Evolutionary conservation across 148 eudicot genomes (phyloP).

Genomic region (Vaccinium corymbosum): DNA sequence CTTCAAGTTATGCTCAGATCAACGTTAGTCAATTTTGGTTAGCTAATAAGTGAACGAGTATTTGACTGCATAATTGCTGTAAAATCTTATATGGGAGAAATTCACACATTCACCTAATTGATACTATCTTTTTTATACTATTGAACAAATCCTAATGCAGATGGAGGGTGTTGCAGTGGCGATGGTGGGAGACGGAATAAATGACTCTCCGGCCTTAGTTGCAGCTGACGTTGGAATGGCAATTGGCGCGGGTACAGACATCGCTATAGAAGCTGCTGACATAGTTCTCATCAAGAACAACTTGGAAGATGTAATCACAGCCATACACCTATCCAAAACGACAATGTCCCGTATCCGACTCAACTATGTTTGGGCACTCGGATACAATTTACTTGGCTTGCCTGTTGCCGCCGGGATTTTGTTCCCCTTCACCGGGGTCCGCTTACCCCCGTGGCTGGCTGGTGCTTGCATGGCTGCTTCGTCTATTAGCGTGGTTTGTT

Average conservation of each 20-base stretch:
- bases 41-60: background rate
- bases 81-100: background rate
- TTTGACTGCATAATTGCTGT: background rate
- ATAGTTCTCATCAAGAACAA: conserved; percentile 83
- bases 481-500: conserved; percentile 88
- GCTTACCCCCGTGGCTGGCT: conserved; percentile 96
- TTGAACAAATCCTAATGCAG: conserved; percentile 34
- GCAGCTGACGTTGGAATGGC: conserved; percentile 99
- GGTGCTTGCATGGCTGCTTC: conserved; percentile 99
- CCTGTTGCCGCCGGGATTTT: conserved; percentile 86
- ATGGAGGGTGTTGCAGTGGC: conserved; percentile 70
- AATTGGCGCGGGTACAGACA: conserved; percentile 94
- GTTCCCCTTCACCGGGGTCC: conserved; percentile 81
- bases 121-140: background rate
- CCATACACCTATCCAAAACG: conserved; percentile 81
- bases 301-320: conserved; percentile 89
- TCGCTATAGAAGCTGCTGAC: conserved; percentile 97
- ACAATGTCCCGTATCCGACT: conserved; percentile 76
- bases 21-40: background rate
- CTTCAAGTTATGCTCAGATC: background rate
- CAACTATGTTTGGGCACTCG: conserved; percentile 95
- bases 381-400: conserved; percentile 87
- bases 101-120: background rate
- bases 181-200: conserved; percentile 99
- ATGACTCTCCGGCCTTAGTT: conserved; percentile 90